Conservation (phyloP, 192 early-diverging fungal genomes). For the Coemansia furcata region DNA sequence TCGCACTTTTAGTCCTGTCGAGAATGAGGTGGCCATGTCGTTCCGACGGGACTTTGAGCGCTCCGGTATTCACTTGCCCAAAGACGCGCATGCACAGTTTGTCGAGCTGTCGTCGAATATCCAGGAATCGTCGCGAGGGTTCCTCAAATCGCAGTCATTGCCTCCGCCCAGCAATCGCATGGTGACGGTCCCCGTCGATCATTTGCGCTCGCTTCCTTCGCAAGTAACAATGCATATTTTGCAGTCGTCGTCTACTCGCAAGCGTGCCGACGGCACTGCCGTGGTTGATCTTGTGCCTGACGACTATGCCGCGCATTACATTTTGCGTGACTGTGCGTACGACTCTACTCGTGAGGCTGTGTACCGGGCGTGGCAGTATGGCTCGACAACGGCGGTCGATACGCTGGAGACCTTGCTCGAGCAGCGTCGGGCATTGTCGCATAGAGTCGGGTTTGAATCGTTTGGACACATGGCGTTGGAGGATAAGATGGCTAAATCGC, state of each 20-base stretch:
- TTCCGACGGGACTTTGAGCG: slow-evolving; percentile 93
- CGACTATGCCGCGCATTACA: slow-evolving; percentile 39
- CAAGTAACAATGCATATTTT: slow-evolving; percentile 57
- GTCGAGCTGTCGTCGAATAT: slow-evolving; percentile 83
- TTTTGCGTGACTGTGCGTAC: slow-evolving; percentile 55
- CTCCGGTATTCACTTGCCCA: slow-evolving; percentile 86
- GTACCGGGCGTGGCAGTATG: slow-evolving; percentile 75
- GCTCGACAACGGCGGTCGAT: slow-evolving; percentile 59
- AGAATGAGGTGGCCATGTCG: slow-evolving; percentile 72
- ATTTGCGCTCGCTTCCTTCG: slow-evolving; percentile 59
- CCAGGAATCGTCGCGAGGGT: slow-evolving; percentile 70
- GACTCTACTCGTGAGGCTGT: slow-evolving; percentile 67
- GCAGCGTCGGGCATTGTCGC: slow-evolving; percentile 70
- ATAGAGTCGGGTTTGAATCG: slow-evolving; percentile 71
- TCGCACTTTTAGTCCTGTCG: slow-evolving; percentile 61
- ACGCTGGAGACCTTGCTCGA: slow-evolving; percentile 73
- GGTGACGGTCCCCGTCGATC: slow-evolving; percentile 37
- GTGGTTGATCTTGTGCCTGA: slow-evolving; percentile 29
- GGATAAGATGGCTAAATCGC: slow-evolving; percentile 92
- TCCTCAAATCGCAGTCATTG: slow-evolving; percentile 53
- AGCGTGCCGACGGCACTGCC: slow-evolving; percentile 28
- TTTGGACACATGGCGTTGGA: slow-evolving; percentile 83
- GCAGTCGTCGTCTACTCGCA: slow-evolving; percentile 27
- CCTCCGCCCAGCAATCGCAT: slow-evolving; percentile 5
- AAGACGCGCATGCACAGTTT: slow-evolving; percentile 64